These are phyloP conservation scores for Apophysomyces variabilis DNA, from an alignment of 371 early-diverging fungal species.

Conservation along the genomic window DNA sequence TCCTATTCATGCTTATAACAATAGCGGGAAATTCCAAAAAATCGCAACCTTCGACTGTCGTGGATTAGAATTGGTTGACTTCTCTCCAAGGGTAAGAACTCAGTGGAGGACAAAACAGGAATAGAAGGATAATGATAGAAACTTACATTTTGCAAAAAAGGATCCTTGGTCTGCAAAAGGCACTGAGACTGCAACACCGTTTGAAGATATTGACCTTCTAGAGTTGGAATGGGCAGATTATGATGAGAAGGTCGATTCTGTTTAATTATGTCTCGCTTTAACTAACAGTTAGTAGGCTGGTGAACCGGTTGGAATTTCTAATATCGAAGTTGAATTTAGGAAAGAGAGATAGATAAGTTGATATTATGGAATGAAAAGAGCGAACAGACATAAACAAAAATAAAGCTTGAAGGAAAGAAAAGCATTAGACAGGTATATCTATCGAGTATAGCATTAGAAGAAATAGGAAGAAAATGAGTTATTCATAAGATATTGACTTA, in stretches of 20 bases:
- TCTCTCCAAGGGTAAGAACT: conserved; percentile 69
- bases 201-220: conserved; percentile 81
- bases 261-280: not conserved
- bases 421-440: too few relatives aligned
- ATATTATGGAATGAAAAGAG: too few relatives aligned
- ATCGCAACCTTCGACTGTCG: conserved; percentile 83
- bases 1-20: conserved; percentile 60
- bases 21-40: conserved; percentile 65
- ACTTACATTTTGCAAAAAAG: conserved; percentile 31
- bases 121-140: not conserved
- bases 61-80: conserved; percentile 84
- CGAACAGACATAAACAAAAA: too few relatives aligned
- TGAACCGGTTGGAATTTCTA: conserved; percentile 31
- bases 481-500: too few relatives aligned
- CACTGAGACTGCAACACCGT: conserved; percentile 70
- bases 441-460: too few relatives aligned
- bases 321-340: conserved; percentile 28
- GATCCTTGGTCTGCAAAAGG: conserved; percentile 79
- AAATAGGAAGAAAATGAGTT: too few relatives aligned
- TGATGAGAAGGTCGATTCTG: conserved; percentile 27
- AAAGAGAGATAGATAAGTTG: conserved; percentile 24
- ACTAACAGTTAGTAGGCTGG: conserved; percentile 14
- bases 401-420: too few relatives aligned
- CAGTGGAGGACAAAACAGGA: not conserved
- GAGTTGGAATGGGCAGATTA: conserved; percentile 61